These are phyloP conservation scores for Colletotrichum neosansevieriae DNA, from an alignment of 2,329 filamentous ascomycete species.

Conservation along the genomic window DNA sequence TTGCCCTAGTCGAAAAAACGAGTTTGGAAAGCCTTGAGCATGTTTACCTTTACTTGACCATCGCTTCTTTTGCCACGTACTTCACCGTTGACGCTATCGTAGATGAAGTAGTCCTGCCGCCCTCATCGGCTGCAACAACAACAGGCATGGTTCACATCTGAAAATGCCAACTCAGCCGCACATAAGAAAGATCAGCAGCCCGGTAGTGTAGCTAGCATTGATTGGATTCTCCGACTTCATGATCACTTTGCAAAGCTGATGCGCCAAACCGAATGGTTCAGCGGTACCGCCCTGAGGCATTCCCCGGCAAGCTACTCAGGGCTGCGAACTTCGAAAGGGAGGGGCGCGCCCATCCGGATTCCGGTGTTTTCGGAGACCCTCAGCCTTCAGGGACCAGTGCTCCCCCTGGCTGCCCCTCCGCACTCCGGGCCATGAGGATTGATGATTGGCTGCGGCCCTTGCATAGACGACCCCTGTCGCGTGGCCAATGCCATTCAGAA, in stretches of 20 bases:
- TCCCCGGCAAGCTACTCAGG: conserved; percentile 19
- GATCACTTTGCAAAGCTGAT: conserved; percentile 19
- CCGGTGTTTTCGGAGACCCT: too few relatives aligned
- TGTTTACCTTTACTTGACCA: too few relatives aligned
- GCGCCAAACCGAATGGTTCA: not conserved
- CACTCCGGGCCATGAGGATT: not conserved
- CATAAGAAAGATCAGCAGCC: too few relatives aligned
- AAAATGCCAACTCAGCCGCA: too few relatives aligned
- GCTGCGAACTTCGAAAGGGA: conserved; percentile 1
- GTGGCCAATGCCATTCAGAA: conserved; percentile 19
- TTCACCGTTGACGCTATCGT: too few relatives aligned
- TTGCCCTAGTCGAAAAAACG: too few relatives aligned
- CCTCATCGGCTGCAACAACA: too few relatives aligned
- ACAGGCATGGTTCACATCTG: too few relatives aligned
- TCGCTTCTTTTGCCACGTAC: too few relatives aligned
- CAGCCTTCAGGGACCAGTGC: conserved; percentile 12
- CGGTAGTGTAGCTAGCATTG: not conserved
- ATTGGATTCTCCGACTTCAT: conserved; percentile 10
- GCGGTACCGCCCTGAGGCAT: conserved; percentile 13
- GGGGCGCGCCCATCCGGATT: not conserved
- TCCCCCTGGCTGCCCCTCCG: conserved; percentile 13
- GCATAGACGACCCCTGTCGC: conserved; percentile 27
- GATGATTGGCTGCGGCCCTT: conserved; percentile 32
- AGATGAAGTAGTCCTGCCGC: too few relatives aligned
- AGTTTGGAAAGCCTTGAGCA: too few relatives aligned